Percentiles rank a stretch among this genome's conserved stretches.
Conservation (phyloP, 805 yeast genomes). For the Kluyveromyces lactis region DNA sequence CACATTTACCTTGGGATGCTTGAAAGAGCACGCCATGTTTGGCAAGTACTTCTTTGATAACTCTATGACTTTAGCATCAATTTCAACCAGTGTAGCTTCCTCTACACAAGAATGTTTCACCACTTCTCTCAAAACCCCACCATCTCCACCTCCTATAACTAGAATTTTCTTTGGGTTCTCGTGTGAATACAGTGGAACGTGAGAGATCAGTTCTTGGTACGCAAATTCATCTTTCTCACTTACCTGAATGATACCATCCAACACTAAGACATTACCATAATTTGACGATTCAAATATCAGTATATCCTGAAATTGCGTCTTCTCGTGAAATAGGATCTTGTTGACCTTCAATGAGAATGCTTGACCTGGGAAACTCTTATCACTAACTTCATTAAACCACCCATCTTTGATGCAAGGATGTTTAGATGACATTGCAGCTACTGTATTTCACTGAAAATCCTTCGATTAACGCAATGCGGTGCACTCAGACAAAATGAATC, state of each 20-base stretch:
- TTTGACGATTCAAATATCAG: constrained; percentile 65
- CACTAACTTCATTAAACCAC: constrained; percentile 77
- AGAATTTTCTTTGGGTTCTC: constrained; percentile 65
- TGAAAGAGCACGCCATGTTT: constrained; percentile 57
- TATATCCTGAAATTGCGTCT: constrained; percentile 73
- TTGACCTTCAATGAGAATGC: constrained; percentile 60
- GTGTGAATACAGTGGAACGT: constrained; percentile 74
- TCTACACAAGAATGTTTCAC: constrained; percentile 64
- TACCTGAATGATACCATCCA: constrained; percentile 86
- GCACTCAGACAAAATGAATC: too few relatives aligned
- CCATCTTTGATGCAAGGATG: constrained; percentile 41
- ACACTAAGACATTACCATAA: constrained; percentile 81
- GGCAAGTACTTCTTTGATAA: constrained; percentile 68
- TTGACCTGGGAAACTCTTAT: constrained; percentile 79
- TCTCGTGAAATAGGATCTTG: constrained; percentile 54
- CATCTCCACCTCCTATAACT: constrained; percentile 95
- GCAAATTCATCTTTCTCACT: constrained; percentile 91
- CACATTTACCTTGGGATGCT: constrained; percentile 58
- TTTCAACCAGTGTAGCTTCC: constrained; percentile 73
- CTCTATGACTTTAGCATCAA: constrained; percentile 74
- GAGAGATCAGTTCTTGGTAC: constrained; percentile 87
- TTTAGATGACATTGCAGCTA: constrained; percentile 6
- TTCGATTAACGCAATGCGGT: too few relatives aligned
- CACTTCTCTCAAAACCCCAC: constrained; percentile 86
- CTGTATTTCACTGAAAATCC: too few relatives aligned